Percentiles rank a stretch among this genome's conserved stretches.
These are phyloP conservation scores for Podila horticola DNA, from an alignment of 192 early-diverging fungal genomes.

Conservation along the genomic window DNA sequence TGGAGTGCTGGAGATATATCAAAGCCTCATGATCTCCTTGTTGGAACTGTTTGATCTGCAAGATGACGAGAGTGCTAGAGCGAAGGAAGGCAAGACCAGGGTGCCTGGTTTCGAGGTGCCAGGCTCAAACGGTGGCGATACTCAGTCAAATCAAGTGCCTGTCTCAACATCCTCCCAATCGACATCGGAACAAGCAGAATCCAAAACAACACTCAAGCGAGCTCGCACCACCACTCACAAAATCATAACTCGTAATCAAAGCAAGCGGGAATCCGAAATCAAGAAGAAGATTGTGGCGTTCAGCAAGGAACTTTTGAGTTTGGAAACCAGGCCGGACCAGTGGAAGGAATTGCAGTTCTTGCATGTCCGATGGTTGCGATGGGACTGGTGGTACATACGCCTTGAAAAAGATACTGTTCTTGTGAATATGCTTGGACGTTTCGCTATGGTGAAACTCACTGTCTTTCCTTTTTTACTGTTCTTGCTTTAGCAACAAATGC, in stretches of 20 bases:
- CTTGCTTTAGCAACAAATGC: slow-evolving; percentile 28
- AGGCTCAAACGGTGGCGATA: background rate
- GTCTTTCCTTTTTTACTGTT: background rate
- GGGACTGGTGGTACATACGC: slow-evolving; percentile 57
- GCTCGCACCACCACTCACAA: background rate
- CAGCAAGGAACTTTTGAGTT: slow-evolving; percentile 32
- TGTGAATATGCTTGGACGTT: background rate
- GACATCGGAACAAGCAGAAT: background rate
- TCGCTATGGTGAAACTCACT: background rate
- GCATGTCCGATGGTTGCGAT: slow-evolving; percentile 62
- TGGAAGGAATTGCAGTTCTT: slow-evolving; percentile 70
- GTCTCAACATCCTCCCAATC: background rate
- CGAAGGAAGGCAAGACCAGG: background rate
- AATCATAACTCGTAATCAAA: slow-evolving; percentile 31
- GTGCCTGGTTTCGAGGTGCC: background rate
- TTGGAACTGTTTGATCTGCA: slow-evolving; percentile 25
- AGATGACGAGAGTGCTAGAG: background rate
- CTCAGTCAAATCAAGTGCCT: background rate
- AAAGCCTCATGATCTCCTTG: slow-evolving; percentile 17
- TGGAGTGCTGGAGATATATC: slow-evolving; percentile 38
- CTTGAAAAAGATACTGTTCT: background rate
- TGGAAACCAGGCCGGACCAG: slow-evolving; percentile 60
- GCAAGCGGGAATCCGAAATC: slow-evolving; percentile 18
- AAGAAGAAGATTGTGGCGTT: slow-evolving; percentile 16
- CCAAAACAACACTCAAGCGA: slow-evolving; percentile 9